Evolutionary conservation across 2,329 filamentous ascomycete genomes (phyloP).

Genomic region (Aspergillus ochraceoroseus): DNA sequence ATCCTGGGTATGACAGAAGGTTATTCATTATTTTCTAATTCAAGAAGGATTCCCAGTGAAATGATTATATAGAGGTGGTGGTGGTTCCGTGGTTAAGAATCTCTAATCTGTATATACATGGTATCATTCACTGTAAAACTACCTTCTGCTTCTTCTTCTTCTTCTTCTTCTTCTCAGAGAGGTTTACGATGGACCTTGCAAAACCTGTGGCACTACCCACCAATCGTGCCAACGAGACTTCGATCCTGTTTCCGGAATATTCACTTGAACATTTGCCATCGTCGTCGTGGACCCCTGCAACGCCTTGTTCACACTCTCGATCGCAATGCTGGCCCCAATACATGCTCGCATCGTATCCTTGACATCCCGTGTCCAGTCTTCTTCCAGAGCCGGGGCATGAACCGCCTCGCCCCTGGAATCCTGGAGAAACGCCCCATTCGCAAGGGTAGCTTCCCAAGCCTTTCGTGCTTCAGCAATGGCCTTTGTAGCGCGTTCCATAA

Average conservation of each 20-base stretch:
- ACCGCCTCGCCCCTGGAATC: slow-evolving; percentile 10
- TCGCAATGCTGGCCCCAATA: slow-evolving; percentile 63
- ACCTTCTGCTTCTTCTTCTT: too few relatives aligned
- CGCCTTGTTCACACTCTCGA: slow-evolving; percentile 57
- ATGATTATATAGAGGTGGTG: too few relatives aligned
- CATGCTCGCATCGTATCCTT: slow-evolving; percentile 63
- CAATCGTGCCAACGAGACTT: slow-evolving; percentile 44
- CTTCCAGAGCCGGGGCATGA: slow-evolving; percentile 51
- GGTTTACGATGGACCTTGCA: slow-evolving; percentile 6
- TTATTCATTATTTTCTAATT: too few relatives aligned
- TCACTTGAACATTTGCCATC: slow-evolving; percentile 30
- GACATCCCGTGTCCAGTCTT: slow-evolving; percentile 57
- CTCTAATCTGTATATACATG: too few relatives aligned
- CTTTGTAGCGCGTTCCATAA: slow-evolving; percentile 40
- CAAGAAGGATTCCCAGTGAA: too few relatives aligned
- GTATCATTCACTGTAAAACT: too few relatives aligned
- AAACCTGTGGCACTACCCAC: slow-evolving; percentile 45
- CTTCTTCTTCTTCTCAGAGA: too few relatives aligned
- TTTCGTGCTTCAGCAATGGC: slow-evolving; percentile 41
- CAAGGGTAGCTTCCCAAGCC: slow-evolving; percentile 42
- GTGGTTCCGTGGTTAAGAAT: too few relatives aligned
- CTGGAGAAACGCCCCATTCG: slow-evolving; percentile 35
- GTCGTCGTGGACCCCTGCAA: slow-evolving; percentile 14
- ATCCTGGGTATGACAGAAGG: too few relatives aligned
- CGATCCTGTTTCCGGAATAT: slow-evolving; percentile 37